Conservation (phyloP, 139 green algal species). For the Chlorella sp. region DNA sequence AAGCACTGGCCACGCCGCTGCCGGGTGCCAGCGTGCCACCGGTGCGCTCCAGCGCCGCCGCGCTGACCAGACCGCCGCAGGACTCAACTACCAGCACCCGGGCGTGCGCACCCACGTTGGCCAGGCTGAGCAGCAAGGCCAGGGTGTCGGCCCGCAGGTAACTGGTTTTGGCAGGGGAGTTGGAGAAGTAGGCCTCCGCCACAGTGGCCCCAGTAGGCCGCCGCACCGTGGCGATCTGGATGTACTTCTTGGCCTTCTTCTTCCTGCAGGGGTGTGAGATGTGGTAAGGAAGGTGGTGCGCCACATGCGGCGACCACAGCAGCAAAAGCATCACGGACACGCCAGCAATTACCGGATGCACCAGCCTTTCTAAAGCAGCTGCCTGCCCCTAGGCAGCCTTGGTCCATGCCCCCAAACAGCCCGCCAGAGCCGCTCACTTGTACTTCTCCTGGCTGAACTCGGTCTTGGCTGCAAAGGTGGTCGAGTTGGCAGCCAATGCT, state of each 20-base stretch:
- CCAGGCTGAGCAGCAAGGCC: constrained; percentile 72
- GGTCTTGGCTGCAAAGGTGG: constrained; percentile 83
- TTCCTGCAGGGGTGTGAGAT: constrained; percentile 28
- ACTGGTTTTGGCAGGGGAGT: constrained; percentile 52
- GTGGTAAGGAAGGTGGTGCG: not conserved
- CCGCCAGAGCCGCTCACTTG: constrained; percentile 15
- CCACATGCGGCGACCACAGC: not conserved
- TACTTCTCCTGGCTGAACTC: constrained; percentile 93
- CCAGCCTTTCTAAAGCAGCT: not conserved
- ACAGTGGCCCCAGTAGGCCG: constrained; percentile 68
- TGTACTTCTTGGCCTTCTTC: constrained; percentile 73
- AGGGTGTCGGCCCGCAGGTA: constrained; percentile 79
- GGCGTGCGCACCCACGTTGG: constrained; percentile 73
- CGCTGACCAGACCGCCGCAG: constrained; percentile 73
- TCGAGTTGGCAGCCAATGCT: constrained; percentile 70
- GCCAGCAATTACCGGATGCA: no score
- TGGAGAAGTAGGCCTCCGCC: constrained; percentile 64
- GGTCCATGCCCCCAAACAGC: not conserved
- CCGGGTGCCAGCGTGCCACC: constrained; percentile 46
- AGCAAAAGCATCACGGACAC: no score
- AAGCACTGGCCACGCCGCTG: constrained; percentile 58
- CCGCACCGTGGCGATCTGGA: constrained; percentile 31
- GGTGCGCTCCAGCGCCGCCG: constrained; percentile 77
- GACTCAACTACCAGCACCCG: constrained; percentile 77
- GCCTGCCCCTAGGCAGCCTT: not conserved